A percentile compares a stretch with the other conserved stretches of the same genome.
These are phyloP conservation scores for Exophiala calicioides DNA, from an alignment of 2,329 filamentous ascomycete genomes.

Conservation along the genomic window DNA sequence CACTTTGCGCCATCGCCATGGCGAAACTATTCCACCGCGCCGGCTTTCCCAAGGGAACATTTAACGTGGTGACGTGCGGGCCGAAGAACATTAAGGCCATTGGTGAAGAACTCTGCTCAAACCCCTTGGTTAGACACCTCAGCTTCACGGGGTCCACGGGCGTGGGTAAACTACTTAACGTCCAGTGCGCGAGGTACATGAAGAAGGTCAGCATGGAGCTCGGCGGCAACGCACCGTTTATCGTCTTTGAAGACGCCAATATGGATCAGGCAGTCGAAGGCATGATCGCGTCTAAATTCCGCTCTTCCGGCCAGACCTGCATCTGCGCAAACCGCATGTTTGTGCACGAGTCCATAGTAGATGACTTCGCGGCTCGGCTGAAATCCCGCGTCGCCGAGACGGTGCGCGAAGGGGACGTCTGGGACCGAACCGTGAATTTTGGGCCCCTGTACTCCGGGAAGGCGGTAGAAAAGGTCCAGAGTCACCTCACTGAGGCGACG, in stretches of 20 bases:
- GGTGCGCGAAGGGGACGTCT: conserved; percentile 73
- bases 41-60: conserved; percentile 60
- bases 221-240: conserved; percentile 43
- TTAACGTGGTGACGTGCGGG: conserved; percentile 73
- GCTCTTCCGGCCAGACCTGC: conserved; percentile 80
- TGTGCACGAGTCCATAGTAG: conserved; percentile 78
- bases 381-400: too few species aligned
- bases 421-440: conserved; percentile 71
- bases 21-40: conserved; percentile 36
- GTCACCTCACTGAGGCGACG: conserved; percentile 78
- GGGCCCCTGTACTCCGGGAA: conserved; percentile 82
- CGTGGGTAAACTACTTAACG: conserved; percentile 44
- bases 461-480: conserved; percentile 71
- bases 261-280: conserved; percentile 68
- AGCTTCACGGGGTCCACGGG: conserved; percentile 36
- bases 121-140: conserved; percentile 31
- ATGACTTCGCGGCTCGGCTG: too few species aligned
- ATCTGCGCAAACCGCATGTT: conserved; percentile 88
- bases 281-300: conserved; percentile 22
- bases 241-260: conserved; percentile 44
- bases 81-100: conserved; percentile 64
- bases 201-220: conserved; percentile 48
- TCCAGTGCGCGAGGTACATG: conserved; percentile 35
- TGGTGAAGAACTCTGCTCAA: conserved; percentile 48
- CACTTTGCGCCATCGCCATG: conserved; percentile 74